These are phyloP conservation scores for Massarina eburnea DNA, from an alignment of 2,329 filamentous ascomycete species.

Conservation along the genomic window DNA sequence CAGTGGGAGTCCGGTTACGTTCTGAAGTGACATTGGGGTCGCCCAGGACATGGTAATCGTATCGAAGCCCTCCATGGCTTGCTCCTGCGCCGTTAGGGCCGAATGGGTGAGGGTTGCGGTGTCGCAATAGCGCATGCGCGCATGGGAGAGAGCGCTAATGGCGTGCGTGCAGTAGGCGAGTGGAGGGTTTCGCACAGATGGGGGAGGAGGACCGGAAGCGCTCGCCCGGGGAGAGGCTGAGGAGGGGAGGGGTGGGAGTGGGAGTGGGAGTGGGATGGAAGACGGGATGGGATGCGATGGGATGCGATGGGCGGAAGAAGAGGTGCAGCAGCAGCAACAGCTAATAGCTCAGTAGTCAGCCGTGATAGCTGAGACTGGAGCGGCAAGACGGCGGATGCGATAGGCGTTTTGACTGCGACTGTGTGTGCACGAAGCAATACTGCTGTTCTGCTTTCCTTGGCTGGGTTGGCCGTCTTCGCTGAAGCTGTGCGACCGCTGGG, in stretches of 20 bases:
- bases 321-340: constrained; percentile 9
- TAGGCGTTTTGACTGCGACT: constrained; percentile 8
- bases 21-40: constrained; percentile 58
- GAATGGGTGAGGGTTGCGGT: constrained; percentile 11
- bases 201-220: background rate
- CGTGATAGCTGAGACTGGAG: constrained; percentile 14
- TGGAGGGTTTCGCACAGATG: constrained; percentile 3
- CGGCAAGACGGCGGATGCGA: constrained; percentile 9
- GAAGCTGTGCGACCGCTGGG: constrained; percentile 36
- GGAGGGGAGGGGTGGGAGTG: constrained; percentile 7
- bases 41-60: constrained; percentile 64
- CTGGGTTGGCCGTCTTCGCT: constrained; percentile 15
- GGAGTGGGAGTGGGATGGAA: too few species aligned
- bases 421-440: constrained; percentile 25
- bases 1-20: constrained; percentile 53
- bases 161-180: constrained; percentile 11
- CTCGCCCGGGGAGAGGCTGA: background rate
- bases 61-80: constrained; percentile 59
- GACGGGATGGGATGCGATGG: constrained; percentile 9
- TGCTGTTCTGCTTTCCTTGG: constrained; percentile 12
- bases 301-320: constrained; percentile 11
- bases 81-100: constrained; percentile 27
- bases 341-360: constrained; percentile 6
- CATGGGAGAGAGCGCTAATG: constrained; percentile 14
- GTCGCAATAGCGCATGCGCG: constrained; percentile 32